Conservation (phyloP, 371 early-diverging fungal species). For the Synchytrium microbalum region DNA sequence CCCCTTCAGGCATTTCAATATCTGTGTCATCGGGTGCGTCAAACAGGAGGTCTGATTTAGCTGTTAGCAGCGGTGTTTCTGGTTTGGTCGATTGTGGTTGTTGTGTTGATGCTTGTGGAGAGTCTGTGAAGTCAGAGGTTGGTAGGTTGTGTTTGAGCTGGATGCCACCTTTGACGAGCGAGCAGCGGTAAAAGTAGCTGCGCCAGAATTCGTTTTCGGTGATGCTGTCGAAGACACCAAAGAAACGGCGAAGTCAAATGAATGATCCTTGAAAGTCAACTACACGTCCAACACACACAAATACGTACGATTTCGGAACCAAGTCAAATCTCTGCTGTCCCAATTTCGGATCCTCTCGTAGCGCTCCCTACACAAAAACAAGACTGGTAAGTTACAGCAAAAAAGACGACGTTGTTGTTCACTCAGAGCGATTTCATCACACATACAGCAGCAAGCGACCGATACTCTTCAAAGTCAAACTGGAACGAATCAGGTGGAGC, state of each 20-base stretch:
- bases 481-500: background rate
- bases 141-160: slow-evolving; percentile 2
- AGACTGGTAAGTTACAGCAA: too few species aligned
- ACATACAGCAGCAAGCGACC: background rate
- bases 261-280: background rate
- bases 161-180: slow-evolving; percentile 48
- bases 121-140: background rate
- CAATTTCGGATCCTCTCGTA: slow-evolving; percentile 50
- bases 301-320: slow-evolving; percentile 56
- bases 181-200: slow-evolving; percentile 71
- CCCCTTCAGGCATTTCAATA: slow-evolving; percentile 12
- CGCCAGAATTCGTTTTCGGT: slow-evolving; percentile 58
- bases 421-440: too few species aligned
- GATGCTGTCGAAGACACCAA: slow-evolving; percentile 33
- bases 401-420: too few species aligned
- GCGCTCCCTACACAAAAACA: slow-evolving; percentile 29
- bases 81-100: slow-evolving; percentile 7
- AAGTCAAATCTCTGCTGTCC: slow-evolving; percentile 54
- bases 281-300: slow-evolving; percentile 1
- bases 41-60: background rate
- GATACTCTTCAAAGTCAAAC: background rate
- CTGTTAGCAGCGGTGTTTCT: background rate
- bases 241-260: background rate
- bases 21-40: slow-evolving; percentile 13
- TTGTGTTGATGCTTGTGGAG: background rate